Evolutionary conservation across 2,329 filamentous ascomycete species (phyloP).

Genomic region (Aspergillus arachidicola): DNA sequence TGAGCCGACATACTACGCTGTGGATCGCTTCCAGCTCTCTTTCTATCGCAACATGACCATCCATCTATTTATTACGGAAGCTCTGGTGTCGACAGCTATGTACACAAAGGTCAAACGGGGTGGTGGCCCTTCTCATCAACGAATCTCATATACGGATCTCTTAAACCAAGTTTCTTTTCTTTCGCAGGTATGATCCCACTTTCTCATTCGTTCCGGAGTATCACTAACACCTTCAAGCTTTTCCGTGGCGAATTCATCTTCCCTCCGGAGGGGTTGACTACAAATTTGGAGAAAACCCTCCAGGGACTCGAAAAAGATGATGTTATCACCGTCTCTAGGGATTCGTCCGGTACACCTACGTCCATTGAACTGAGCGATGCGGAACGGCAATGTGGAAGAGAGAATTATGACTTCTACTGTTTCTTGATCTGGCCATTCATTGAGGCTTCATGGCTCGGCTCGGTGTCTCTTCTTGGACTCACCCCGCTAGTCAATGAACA

Average conservation of each 20-base stretch:
- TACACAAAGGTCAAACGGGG: conserved; percentile 90
- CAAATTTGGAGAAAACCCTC: conserved; percentile 81
- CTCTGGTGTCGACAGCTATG: conserved; percentile 84
- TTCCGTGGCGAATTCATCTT: conserved; percentile 98
- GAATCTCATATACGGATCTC: conserved; percentile 74
- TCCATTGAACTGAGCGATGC: conserved; percentile 72
- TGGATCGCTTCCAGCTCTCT: conserved; percentile 93
- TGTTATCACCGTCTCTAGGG: conserved; percentile 69
- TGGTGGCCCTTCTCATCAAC: conserved; percentile 78
- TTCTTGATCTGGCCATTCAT: conserved; percentile 99
- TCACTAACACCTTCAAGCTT: conserved; percentile 53
- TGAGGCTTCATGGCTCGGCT: conserved; percentile 89
- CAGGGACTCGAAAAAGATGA: conserved; percentile 74
- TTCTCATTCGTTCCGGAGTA: background rate
- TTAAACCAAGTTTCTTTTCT: conserved; percentile 82
- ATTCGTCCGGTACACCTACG: conserved; percentile 58
- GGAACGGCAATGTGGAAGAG: conserved; percentile 77
- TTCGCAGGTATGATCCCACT: conserved; percentile 58
- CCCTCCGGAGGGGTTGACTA: conserved; percentile 76
- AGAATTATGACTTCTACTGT: conserved; percentile 98
- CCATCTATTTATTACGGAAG: conserved; percentile 92
- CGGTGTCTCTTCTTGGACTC: conserved; percentile 83
- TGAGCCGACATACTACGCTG: conserved; percentile 91
- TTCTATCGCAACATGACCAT: conserved; percentile 99
- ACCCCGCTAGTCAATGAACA: conserved; percentile 66